These are phyloP conservation scores for Excoecaria agallocha DNA, from an alignment of 345 rosid genomes.

Conservation along the genomic window DNA sequence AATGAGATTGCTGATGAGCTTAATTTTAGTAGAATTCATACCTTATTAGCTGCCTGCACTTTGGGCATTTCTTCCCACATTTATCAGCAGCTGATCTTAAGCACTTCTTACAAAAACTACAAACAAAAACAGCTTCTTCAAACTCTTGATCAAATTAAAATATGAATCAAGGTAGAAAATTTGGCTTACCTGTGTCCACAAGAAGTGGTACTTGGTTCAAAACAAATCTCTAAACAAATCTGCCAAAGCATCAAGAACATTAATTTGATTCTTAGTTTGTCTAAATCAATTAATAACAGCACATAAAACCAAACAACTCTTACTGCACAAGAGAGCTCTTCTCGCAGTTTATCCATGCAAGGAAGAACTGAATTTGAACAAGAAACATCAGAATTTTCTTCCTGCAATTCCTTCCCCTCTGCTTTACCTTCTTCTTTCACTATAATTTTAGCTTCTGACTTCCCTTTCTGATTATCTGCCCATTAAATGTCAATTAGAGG, in stretches of 20 bases:
- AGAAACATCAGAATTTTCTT: slow-evolving; percentile 26
- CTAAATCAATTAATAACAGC: background rate
- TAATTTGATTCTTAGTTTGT: slow-evolving; percentile 3
- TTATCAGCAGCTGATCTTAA: slow-evolving; percentile 76
- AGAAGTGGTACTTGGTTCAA: slow-evolving; percentile 89
- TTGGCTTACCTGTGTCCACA: slow-evolving; percentile 82
- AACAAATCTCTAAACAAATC: slow-evolving; percentile 95
- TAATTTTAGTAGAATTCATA: slow-evolving; percentile 32
- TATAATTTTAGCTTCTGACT: slow-evolving; percentile 22
- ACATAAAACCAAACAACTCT: slow-evolving; percentile 24
- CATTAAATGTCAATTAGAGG: background rate
- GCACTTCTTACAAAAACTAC: slow-evolving; percentile 88
- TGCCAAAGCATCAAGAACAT: slow-evolving; percentile 27
- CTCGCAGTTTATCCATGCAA: slow-evolving; percentile 76
- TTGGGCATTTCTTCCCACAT: slow-evolving; percentile 91
- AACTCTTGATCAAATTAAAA: background rate
- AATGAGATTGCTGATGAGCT: background rate
- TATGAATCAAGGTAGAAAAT: background rate
- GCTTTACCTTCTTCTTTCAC: slow-evolving; percentile 25
- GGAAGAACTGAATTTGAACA: slow-evolving; percentile 40
- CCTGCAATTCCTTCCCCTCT: slow-evolving; percentile 25
- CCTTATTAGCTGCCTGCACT: slow-evolving; percentile 89
- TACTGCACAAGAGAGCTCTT: slow-evolving; percentile 94
- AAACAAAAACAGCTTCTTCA: slow-evolving; percentile 8
- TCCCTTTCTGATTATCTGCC: slow-evolving; percentile 34